Evolutionary conservation across 2,329 filamentous ascomycete genomes (phyloP), one percentile per base, ranked within the genome.

Genomic region (Pseudofabraea citricarpa): DNA sequence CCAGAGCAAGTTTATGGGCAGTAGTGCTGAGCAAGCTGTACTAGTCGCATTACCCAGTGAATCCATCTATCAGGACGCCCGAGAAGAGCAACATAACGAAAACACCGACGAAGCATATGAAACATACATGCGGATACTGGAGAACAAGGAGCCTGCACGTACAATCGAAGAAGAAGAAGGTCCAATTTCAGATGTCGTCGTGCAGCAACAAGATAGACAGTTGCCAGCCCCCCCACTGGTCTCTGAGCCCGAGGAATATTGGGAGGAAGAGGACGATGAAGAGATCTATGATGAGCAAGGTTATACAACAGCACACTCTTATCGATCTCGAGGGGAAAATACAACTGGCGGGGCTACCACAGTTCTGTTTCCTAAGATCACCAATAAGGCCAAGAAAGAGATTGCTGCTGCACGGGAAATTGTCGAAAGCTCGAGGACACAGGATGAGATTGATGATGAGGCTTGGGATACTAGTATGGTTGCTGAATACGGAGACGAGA

Each of bases 381-480:
- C 82, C 20, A 72, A 77, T 48, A 83, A 83, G 55, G 75, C 82
- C 26, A 74, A 81, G 57, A 77, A 79, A 27, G 90, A 97, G 67
- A 72, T 97, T 31, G 81, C 85, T 33, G 69, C 73, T 39, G 81
- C 83, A 15, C 56, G 55, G 36, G 46, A 53, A 18, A 36, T 57
- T 21, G 56, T 61, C 18, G 58, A 62, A 43, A 49, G 47, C 19
- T 36, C 52, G 15, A 49, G 59, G 22, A 81, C 80, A 1, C 64
- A 70, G 4, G 87, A 93, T 45, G 90, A 95, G 45, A 72, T 90
- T 35, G 87, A 95, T 49, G 91, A 96, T 52, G 91, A 97, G 61
- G 73, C 77, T 41, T 95, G 86, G 81, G 93, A 97, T 61, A 89
- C 91, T 24, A 95, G 87, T 62, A 97, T 98, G 93, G 93, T 97